phyloP scores from a whole-genome alignment of 164 flowering plant genomes.

The Warburgia ugandensis region DNA sequence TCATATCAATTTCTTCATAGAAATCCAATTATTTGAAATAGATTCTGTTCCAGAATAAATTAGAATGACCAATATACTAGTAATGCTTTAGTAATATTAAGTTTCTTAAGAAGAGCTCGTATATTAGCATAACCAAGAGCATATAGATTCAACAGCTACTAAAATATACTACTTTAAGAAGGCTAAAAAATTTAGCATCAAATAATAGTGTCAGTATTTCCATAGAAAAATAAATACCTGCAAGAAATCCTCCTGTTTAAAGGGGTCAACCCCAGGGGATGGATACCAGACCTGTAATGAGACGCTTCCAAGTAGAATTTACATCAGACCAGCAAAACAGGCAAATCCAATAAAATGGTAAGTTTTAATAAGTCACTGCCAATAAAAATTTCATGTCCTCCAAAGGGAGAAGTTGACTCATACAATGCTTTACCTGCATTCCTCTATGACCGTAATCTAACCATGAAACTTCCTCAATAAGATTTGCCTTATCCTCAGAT shows the following conservation, averaged over 20 bases:
- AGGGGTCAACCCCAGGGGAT: constrained; percentile 81
- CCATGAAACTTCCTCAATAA: constrained; percentile 98
- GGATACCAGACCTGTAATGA: constrained; percentile 96
- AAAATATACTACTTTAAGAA: no score
- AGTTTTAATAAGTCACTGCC: background rate
- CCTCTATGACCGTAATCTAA: constrained; percentile 93
- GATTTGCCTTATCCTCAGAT: constrained; percentile 71
- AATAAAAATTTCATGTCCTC: background rate
- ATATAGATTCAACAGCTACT: no score
- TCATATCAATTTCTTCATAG: no score
- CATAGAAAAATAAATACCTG: constrained; percentile 45
- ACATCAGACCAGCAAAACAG: constrained; percentile 43
- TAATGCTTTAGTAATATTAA: no score
- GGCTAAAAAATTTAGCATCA: no score
- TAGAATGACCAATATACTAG: no score
- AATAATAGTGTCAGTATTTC: background rate
- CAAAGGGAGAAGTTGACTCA: background rate
- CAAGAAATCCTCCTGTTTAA: constrained; percentile 93
- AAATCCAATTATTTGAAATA: no score
- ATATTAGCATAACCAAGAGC: no score
- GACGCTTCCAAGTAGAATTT: constrained; percentile 37
- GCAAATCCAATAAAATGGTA: background rate
- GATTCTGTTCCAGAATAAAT: no score
- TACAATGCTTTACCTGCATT: constrained; percentile 75
- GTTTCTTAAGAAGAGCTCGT: no score